Base-by-base conservation (phyloP, 2,329 filamentous ascomycete species). In the Botrytis porri region DNA sequence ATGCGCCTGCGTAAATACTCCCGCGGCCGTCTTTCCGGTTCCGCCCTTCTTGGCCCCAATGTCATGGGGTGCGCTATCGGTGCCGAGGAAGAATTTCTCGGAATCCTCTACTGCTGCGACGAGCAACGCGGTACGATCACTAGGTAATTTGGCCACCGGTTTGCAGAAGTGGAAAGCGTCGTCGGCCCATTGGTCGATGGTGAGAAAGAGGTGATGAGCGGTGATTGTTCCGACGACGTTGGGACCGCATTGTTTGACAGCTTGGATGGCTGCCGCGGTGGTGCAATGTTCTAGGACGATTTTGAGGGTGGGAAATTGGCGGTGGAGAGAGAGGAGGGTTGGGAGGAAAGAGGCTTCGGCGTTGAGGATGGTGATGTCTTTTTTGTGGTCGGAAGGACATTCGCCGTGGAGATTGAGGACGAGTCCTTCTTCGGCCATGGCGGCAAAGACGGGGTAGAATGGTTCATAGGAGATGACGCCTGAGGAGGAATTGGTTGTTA, bases 321-420 rank as follows among this genome's bases (percentile, higher is more conserved):
- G 82, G 79, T 97, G 93, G 3, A 98, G 87, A 37, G 88, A 86
- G 76, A 87, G 84, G 51, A 98, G 85, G 0, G 90, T 95, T 0
- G 95, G 94, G 14, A 98, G 85, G 83, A 98, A 98, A 6, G 86
- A 85, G 76, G 90, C 88, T 82, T 94, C 92, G 39, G 90, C 69
- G 7, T 73, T 72, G 20, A 73, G 61, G 71, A 67, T 82, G 10
- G 51, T 80, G 63, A 69, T 73, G 41, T 70, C 35, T 18, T 70
- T 73, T 41, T 80, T 77, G 10, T 77, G 77, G 63, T 80, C 78
- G 29, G 80, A 81, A 25, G 83, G 90, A 20, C 91, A 88, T 83
- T 98, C 95, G 76, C 95, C 95, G 81, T 98, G 95, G 29, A 98
- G 85, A 83, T 97, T 97, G 62, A 97, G 86, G n/a, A 96, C 87